Evolutionary conservation across 2,329 filamentous ascomycete species (phyloP).

Genomic region (Talaromyces albobiverticillius): DNA sequence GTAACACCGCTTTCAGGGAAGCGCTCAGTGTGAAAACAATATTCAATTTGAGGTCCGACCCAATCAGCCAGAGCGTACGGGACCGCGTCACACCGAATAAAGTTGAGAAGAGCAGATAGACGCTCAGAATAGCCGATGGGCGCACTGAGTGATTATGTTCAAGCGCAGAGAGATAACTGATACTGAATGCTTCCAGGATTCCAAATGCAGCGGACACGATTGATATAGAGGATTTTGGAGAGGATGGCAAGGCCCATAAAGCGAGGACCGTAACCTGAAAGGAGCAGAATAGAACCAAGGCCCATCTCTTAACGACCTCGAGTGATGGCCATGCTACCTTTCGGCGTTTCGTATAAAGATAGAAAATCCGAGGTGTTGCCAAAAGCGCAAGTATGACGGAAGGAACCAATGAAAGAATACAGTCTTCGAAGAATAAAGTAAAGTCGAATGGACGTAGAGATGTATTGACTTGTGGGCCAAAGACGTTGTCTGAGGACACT

Average conservation of each 20-base stretch:
- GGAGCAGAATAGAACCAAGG: no score
- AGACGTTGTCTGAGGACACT: not conserved
- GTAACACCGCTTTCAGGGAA: conserved; percentile 38
- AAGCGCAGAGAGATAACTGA: conserved; percentile 8
- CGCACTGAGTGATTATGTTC: conserved; percentile 24
- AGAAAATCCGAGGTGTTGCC: not conserved
- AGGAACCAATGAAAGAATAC: not conserved
- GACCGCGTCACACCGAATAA: conserved; percentile 42
- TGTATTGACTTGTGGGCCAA: not conserved
- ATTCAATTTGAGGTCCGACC: conserved; percentile 28
- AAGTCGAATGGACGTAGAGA: not conserved
- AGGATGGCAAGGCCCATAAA: no score
- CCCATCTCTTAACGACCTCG: not conserved
- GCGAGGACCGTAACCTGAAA: no score
- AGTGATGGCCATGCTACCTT: not conserved
- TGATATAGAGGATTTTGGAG: no score
- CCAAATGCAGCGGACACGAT: no score
- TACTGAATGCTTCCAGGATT: no score
- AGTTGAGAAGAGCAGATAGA: conserved; percentile 42
- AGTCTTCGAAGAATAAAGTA: not conserved
- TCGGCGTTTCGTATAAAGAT: not conserved
- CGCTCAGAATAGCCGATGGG: conserved; percentile 25
- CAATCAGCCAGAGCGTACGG: conserved; percentile 34
- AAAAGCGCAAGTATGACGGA: not conserved
- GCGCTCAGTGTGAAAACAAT: conserved; percentile 35